Evolutionary conservation across 169 alveolate species (phyloP).

Genomic region (Cryptosporidium viatorum): DNA sequence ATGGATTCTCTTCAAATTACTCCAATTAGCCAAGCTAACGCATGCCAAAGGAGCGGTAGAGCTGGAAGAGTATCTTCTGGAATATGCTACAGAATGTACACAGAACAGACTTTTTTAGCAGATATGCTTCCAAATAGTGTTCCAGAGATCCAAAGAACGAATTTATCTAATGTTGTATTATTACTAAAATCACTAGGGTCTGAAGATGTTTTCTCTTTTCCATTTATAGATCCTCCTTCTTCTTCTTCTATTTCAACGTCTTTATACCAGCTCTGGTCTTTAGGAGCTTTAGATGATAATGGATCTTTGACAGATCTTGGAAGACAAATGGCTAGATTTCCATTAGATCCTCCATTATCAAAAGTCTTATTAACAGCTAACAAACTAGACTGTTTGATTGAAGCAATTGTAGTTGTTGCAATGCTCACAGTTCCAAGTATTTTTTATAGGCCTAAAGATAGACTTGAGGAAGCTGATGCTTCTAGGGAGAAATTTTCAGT

Average conservation of each 20-base stretch:
- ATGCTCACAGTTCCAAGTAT: slow-evolving; percentile 98
- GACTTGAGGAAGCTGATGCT: slow-evolving; percentile 94
- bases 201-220: slow-evolving; percentile 95
- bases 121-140: slow-evolving; percentile 97
- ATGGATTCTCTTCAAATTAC: slow-evolving; percentile 99
- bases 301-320: slow-evolving; percentile 93
- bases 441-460: slow-evolving; percentile 97
- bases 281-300: slow-evolving; percentile 92
- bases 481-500: slow-evolving; percentile 98
- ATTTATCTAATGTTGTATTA: slow-evolving; percentile 98
- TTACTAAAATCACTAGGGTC: slow-evolving; percentile 97
- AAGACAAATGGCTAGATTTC: slow-evolving; percentile 97
- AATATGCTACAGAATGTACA: slow-evolving; percentile 97
- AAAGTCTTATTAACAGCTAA: slow-evolving; percentile 95
- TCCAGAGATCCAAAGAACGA: slow-evolving; percentile 99
- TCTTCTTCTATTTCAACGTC: slow-evolving; percentile 92
- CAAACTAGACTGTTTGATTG: slow-evolving; percentile 92
- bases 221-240: slow-evolving; percentile 99
- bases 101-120: slow-evolving; percentile 94
- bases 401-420: slow-evolving; percentile 95
- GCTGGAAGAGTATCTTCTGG: slow-evolving; percentile 99
- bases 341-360: slow-evolving; percentile 98
- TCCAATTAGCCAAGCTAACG: slow-evolving; percentile 99
- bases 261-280: slow-evolving; percentile 97
- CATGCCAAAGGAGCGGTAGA: slow-evolving; percentile 99